Evolutionary conservation across 371 early-diverging fungal species (phyloP), one percentile per base, ranked within the genome.

Genomic region (Blakeslea trispora): DNA sequence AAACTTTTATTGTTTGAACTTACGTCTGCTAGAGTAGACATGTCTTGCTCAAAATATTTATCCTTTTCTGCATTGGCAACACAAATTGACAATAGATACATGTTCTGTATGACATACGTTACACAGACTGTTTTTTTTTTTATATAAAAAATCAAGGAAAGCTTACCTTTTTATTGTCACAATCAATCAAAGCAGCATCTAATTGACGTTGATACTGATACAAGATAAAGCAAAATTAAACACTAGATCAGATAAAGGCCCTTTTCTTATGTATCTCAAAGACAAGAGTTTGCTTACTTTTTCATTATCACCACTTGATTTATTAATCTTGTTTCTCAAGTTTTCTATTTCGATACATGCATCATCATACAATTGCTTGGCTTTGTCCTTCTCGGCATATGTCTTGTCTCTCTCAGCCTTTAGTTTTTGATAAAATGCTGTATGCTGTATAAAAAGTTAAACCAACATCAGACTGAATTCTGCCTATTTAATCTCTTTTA

Each of bases 131-230:
- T n/a, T n/a, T n/a, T n/a, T n/a, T n/a, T n/a, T n/a, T n/a, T n/a
- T n/a, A n/a, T n/a, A n/a, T n/a, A n/a, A n/a, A n/a, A n/a, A n/a
- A n/a, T n/a, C n/a, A n/a, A n/a, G n/a, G n/a, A n/a, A n/a, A n/a
- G 17, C 24, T 15, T 72, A 87, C 91, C 81, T 93, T 93, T 66
- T 79, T 79, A 65, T 90, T 91, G 60, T 91, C 83, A 73, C 90
- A 81, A 37, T 93, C 90, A 9, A 88, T 49, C 23, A 85, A 76
- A 52, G 87, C 88, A 50, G 87, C 81, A 39, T 86, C 83, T 62
- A 83, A 74, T 28, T 76, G 73, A 52, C 69, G 68, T 64, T 81
- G 77, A 39, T 73, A 57, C 79, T 83, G 28, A 60, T 44, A 31
- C 11, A n/a, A 43, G 1, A 37, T 7, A 7, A 37, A 37, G 11